Percentiles rank a stretch among this genome's conserved stretches.
Conservation (phyloP, 768 basidiomycete species). For the Auricularia cornea region DNA sequence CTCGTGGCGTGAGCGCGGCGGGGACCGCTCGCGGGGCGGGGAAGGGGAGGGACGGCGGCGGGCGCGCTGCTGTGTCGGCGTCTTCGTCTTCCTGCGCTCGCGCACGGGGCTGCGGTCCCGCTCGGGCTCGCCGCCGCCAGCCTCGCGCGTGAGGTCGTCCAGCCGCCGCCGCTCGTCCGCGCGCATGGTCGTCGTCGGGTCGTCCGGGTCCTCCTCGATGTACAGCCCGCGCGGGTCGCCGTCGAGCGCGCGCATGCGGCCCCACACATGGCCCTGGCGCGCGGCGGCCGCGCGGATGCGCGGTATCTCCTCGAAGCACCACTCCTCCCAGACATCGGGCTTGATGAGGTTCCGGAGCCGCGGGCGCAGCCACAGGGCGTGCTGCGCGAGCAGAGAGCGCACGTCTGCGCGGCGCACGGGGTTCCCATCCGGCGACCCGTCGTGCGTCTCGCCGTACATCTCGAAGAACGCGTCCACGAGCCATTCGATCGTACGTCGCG, state of each 20-base stretch:
- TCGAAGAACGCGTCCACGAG: neutral
- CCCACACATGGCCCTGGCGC: neutral
- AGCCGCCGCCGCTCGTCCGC: neutral
- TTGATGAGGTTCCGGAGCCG: neutral
- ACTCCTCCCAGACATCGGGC: neutral
- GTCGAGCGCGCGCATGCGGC: neutral
- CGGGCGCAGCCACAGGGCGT: neutral
- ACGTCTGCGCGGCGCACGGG: neutral
- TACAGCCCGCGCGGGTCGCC: neutral
- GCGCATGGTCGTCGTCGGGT: neutral
- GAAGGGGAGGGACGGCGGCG: too few species aligned
- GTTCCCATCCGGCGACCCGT: neutral
- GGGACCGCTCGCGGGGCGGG: too few species aligned
- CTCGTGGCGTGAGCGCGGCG: too few species aligned
- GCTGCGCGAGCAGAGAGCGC: neutral
- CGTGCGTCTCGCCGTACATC: neutral
- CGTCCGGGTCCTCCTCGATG: neutral
- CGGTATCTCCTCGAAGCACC: neutral
- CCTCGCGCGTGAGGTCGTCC: neutral
- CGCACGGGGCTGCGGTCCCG: neutral
- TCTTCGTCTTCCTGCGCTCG: neutral
- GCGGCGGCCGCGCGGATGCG: neutral
- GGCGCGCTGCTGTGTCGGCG: neutral
- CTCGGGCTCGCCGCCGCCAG: neutral
- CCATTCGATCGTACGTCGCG: neutral